Evolutionary conservation across 2,329 filamentous ascomycete genomes (phyloP), one percentile per base, ranked within the genome.

Genomic region (Aspergillus sp.): DNA sequence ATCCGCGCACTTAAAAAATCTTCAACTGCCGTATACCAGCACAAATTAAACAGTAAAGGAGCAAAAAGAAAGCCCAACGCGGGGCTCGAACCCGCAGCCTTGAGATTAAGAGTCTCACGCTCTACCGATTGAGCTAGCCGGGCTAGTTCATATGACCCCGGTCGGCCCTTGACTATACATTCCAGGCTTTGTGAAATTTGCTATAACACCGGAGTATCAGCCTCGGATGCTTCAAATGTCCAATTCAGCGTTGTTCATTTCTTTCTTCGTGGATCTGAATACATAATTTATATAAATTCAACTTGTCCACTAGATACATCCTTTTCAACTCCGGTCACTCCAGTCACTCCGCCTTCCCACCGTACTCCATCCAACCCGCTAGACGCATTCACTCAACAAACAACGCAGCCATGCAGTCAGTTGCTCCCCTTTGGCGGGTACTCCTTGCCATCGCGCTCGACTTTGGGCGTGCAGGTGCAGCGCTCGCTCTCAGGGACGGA

Each of bases 391-490:
- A n/a, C n/a, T 59, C 52, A 54, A 23, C 50, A 27, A 44, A 68
- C 54, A 45, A 53, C 48, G 62, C 66, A 72, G 15, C 62, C 67
- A 46, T 53, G 48, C 59, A 73, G 70, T 80, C 77, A 80, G 57
- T 72, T 70, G 39, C 72, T 75, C 4, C 80, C 86, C 81, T 84
- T 87, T 27, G 87, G 86, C 58, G 87, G 87, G 67, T 89, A 90
- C 67, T 81, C 66, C 66, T 83, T 84, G 46, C 85, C 86, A 55
- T 84, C 81, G 41, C 79, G 77, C 68, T 86, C 82, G 61, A 89
- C 77, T 69, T 84, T 83, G 27, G 88, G 87, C 65, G 81, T 77
- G 70, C 88, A 91, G 23, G 77, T 78, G 77, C 89, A 91, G 75
- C 87, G 83, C 41, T 90, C 79, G 6, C 78, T 73, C 37, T 79